These are phyloP conservation scores for Rubia balearica DNA, from an alignment of 305 asterid species.

Conservation along the genomic window DNA sequence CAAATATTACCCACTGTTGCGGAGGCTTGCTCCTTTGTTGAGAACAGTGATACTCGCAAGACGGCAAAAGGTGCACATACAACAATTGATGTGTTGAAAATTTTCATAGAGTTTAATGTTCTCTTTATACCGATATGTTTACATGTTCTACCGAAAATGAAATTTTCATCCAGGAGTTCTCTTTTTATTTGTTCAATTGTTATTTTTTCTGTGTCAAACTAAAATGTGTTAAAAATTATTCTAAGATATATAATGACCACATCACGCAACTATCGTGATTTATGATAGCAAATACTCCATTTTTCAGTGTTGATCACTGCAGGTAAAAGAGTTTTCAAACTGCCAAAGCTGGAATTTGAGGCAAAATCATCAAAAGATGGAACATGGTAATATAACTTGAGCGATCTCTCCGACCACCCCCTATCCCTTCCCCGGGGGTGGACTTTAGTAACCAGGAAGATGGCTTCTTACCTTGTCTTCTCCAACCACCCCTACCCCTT, in stretches of 20 bases:
- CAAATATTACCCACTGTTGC: slow-evolving; percentile 22
- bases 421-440: not conserved
- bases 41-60: not conserved
- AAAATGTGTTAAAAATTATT: not conserved
- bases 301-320: slow-evolving; percentile 19
- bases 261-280: not conserved
- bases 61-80: slow-evolving; percentile 25
- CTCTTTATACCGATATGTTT: not conserved
- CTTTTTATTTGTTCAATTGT: no score
- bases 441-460: not conserved
- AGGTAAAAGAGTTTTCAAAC: slow-evolving; percentile 30
- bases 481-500: not conserved
- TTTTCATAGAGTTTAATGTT: not conserved
- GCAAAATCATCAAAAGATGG: not conserved
- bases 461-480: slow-evolving; percentile 2
- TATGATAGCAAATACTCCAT: not conserved
- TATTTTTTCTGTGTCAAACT: not conserved
- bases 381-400: slow-evolving; percentile 30
- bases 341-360: not conserved
- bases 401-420: not conserved
- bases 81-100: not conserved
- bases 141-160: not conserved
- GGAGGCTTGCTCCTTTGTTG: not conserved
- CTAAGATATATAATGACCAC: not conserved
- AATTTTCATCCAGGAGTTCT: not conserved